Evolutionary conservation across 495 filamentous ascomycete species (phyloP).

Genomic region (Talaromyces borbonicus): DNA sequence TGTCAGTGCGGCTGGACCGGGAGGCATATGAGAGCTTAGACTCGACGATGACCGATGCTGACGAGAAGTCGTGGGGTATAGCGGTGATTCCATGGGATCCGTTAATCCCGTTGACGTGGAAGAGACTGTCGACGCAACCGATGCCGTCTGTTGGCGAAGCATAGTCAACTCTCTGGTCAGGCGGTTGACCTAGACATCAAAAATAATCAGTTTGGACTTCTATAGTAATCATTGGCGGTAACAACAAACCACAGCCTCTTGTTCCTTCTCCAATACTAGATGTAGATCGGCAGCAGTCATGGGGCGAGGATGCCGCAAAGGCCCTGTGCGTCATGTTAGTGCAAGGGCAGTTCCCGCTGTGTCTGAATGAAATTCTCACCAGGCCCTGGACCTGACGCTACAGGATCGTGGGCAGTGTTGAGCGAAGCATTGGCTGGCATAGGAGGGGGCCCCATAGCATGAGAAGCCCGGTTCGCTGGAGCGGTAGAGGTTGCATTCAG

Average conservation of each 20-base stretch:
- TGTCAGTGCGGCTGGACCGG: conserved; percentile 33
- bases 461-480: conserved; percentile 37
- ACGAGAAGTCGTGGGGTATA: conserved; percentile 45
- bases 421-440: conserved; percentile 24
- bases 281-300: conserved; percentile 82
- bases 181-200: conserved; percentile 63
- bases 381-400: conserved; percentile 50
- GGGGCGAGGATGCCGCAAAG: conserved; percentile 70
- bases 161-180: conserved; percentile 75
- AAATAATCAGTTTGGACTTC: conserved; percentile 6
- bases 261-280: conserved; percentile 79
- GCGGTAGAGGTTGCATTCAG: conserved; percentile 23
- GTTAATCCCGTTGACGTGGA: conserved; percentile 56
- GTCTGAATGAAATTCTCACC: conserved; percentile 20
- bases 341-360: too few relatives aligned
- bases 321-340: conserved; percentile 37
- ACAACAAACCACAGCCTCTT: conserved; percentile 77
- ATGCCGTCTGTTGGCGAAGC: conserved; percentile 73
- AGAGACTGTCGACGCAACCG: conserved; percentile 70
- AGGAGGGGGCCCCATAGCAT: conserved; percentile 37
- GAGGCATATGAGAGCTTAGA: conserved; percentile 43
- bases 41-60: conserved; percentile 58
- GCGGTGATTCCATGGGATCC: conserved; percentile 41
- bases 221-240: not conserved
- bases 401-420: conserved; percentile 10